Evolutionary conservation across 2,329 filamentous ascomycete species (phyloP), one percentile per base, ranked within the genome.

Genomic region (Nakataea oryzae): DNA sequence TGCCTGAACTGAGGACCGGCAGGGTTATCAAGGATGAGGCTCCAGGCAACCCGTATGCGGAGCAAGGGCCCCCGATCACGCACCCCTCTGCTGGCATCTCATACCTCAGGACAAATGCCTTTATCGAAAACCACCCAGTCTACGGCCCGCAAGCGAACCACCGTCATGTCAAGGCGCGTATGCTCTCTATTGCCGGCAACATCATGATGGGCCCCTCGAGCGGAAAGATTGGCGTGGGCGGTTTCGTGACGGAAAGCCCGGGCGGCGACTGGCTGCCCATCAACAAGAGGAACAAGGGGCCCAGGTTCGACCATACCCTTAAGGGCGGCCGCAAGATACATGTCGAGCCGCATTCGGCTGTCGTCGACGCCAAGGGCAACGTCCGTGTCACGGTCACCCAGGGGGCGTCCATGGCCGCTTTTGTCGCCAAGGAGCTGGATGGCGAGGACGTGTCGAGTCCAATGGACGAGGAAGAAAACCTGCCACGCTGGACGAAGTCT

Each of bases 21-120:
- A 64, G 62, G n/a, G 47, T 66, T 3, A 68, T 66, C 56, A 28
- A 58, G n/a, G 64, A 67, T 11, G 68, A 73, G 11, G 70, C 62
- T 24, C 63, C 64, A 28, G 66, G 66, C 30, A 78, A 71, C 64
- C 80, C 80, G 0, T 86, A 84, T 65, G 77, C 79, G 13, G 74
- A 75, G 58, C 70, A 74, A 17, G 84, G 84, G 1, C 84, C 84
- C n/a, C 85, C 84, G 0, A 74, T 77, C 9, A 84, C 81, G 26
- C 84, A 87, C 66, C 85, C 85, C 4, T 87, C 84, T 17, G 85
- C 81, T 34, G 84, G 84, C 63, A 75, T 87, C 61, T 85, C 83
- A 61, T 87, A 87, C 71, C 74, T 86, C 62, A 81, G 84, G 61
- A 84, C 83, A 1, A 72, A 72, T 50, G 76, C 79, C 54, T 83